These are phyloP conservation scores for Solanum bulbocastanum DNA, from an alignment of 257 asterid genomes.

Conservation along the genomic window DNA sequence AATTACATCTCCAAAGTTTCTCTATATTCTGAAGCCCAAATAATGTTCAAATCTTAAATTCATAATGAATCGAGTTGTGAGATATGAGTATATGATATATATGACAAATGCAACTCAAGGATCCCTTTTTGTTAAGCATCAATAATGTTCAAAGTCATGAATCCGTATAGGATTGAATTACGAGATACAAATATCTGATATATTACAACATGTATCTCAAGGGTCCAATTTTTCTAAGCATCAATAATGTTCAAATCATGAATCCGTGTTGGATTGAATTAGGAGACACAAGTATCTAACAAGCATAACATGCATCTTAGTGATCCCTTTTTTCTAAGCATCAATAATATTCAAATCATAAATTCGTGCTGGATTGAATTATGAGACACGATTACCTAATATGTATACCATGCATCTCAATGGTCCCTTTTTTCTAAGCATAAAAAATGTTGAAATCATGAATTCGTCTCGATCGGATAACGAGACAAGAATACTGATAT, in stretches of 20 bases:
- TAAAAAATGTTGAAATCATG: not conserved
- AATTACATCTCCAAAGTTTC: not conserved
- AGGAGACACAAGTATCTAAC: not conserved
- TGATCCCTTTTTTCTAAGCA: not conserved
- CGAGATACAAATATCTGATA: no score
- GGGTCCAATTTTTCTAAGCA: no score
- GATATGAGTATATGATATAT: no score
- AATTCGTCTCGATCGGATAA: not conserved
- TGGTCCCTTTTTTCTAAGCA: not conserved
- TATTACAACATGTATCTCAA: no score
- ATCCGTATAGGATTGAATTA: no score
- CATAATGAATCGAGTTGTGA: accelerated
- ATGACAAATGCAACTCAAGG: not conserved
- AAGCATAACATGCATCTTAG: not conserved
- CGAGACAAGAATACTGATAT: not conserved
- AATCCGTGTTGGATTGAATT: not conserved
- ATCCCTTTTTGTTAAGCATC: not conserved
- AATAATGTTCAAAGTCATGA: not conserved
- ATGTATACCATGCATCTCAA: not conserved
- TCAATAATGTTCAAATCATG: not conserved
- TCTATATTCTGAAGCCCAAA: not conserved
- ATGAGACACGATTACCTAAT: not conserved
- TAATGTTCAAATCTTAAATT: not conserved
- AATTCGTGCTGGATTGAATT: not conserved
- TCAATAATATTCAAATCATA: not conserved